Conservation (phyloP, 257 asterid species). For the Osmanthus fragrans region DNA sequence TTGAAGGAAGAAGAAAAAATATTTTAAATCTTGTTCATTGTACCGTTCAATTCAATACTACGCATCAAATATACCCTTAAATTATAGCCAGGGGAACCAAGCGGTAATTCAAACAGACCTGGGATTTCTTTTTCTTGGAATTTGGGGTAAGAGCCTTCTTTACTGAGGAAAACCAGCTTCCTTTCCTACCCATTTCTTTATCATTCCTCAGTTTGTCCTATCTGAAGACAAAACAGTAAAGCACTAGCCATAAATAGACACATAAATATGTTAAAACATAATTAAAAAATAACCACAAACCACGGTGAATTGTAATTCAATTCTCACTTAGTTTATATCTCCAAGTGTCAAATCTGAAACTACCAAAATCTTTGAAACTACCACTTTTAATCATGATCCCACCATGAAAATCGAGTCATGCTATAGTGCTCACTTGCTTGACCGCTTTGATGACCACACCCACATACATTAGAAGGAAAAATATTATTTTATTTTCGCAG, state of each 20-base stretch:
- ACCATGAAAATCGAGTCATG: conserved; percentile 4
- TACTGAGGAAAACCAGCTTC: conserved; percentile 87
- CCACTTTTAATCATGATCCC: not conserved
- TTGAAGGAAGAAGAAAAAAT: too few relatives aligned
- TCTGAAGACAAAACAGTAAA: conserved; percentile 23
- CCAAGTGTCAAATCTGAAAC: conserved; percentile 11
- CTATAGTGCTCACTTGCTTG: too few relatives aligned
- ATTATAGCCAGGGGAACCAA: not conserved
- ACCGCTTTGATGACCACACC: too few relatives aligned
- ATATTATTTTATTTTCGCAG: too few relatives aligned
- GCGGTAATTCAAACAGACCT: conserved; percentile 34
- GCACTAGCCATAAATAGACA: not conserved
- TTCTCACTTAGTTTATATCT: not conserved
- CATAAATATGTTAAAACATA: conserved; percentile 3
- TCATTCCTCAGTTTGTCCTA: conserved; percentile 48
- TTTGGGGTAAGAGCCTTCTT: conserved; percentile 86
- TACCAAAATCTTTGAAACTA: not conserved
- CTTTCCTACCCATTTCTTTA: conserved; percentile 75
- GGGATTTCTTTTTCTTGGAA: conserved; percentile 52
- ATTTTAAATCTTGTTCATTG: too few relatives aligned
- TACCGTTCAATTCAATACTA: not conserved
- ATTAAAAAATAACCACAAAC: not conserved
- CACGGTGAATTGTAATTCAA: not conserved
- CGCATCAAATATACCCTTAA: not conserved
- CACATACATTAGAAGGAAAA: too few relatives aligned